These are phyloP conservation scores for Ascodesmis nigricans DNA, from an alignment of 495 filamentous ascomycete genomes.

Conservation along the genomic window DNA sequence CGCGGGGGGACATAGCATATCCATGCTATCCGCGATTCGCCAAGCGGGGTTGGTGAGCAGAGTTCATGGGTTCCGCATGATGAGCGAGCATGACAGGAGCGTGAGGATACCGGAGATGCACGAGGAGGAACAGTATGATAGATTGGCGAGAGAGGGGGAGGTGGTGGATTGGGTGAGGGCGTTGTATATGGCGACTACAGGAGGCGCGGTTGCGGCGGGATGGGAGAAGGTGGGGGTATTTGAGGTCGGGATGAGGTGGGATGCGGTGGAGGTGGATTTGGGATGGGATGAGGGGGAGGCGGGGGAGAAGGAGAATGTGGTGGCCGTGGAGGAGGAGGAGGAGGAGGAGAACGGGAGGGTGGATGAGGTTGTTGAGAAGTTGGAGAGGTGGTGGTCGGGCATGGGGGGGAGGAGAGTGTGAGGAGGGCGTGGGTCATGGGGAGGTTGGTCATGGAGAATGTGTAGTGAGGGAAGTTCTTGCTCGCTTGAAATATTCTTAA, in stretches of 20 bases:
- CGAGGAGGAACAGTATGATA: conserved; percentile 17
- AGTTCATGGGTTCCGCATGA: conserved; percentile 1
- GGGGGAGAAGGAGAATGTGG: conserved; percentile 21
- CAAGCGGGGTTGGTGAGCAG: conserved; percentile 1
- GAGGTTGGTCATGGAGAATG: no score
- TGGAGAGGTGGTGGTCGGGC: conserved; percentile 16
- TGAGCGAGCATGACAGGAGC: not conserved
- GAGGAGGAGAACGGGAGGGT: conserved; percentile 32
- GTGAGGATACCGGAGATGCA: not conserved
- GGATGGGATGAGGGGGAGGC: conserved; percentile 41
- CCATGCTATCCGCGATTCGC: conserved; percentile 23
- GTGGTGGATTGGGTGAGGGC: conserved; percentile 32
- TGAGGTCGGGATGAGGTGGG: conserved; percentile 38
- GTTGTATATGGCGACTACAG: conserved; percentile 40
- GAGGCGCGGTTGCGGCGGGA: conserved; percentile 39
- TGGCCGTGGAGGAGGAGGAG: conserved; percentile 19
- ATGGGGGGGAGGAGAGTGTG: not conserved
- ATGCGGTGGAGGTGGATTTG: conserved; percentile 37
- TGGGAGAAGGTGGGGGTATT: conserved; percentile 37
- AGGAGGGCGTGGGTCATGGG: conserved; percentile 14
- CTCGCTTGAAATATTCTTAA: no score
- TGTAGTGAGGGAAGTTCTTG: no score
- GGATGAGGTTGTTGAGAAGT: conserved; percentile 40
- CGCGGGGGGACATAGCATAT: conserved; percentile 39
- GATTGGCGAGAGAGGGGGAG: conserved; percentile 35